Evolutionary conservation across 768 basidiomycete genomes (phyloP).

Genomic region (Mycena metata): DNA sequence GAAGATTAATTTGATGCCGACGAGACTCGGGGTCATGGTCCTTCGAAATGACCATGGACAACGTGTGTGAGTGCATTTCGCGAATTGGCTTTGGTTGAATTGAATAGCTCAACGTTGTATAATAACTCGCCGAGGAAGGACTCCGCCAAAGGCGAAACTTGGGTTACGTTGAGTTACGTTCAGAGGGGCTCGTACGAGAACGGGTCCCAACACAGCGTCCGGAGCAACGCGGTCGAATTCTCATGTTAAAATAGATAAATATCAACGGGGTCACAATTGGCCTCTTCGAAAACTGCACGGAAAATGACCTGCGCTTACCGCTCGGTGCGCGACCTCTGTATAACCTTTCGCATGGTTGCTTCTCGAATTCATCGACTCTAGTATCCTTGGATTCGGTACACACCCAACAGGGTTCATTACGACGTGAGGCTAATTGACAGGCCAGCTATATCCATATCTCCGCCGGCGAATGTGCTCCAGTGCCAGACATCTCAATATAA

Average conservation of each 20-base stretch:
- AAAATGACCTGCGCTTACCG: too few species aligned
- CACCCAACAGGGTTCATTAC: not conserved
- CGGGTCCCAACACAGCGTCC: not conserved
- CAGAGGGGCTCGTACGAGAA: conserved; percentile 13
- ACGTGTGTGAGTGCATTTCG: conserved; percentile 23
- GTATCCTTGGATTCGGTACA: too few species aligned
- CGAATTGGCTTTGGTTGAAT: conserved; percentile 23
- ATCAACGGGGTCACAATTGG: too few species aligned
- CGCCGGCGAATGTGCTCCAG: conserved; percentile 7
- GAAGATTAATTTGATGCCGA: conserved; percentile 24
- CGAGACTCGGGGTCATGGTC: conserved; percentile 1
- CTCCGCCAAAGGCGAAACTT: not conserved
- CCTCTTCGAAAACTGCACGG: too few species aligned
- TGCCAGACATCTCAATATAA: not conserved
- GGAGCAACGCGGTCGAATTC: not conserved
- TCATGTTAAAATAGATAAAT: not conserved
- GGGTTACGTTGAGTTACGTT: conserved; percentile 23
- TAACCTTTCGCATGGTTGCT: not conserved
- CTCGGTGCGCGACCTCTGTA: too few species aligned
- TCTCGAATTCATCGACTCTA: not conserved
- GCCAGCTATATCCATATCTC: conserved; percentile 6
- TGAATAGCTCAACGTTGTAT: conserved; percentile 6
- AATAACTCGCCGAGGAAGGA: conserved; percentile 11
- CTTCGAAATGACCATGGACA: not conserved
- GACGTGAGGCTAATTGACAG: conserved; percentile 8